phyloP scores from a whole-genome alignment of 208 protist species.

The Trypanosoma caninum region DNA sequence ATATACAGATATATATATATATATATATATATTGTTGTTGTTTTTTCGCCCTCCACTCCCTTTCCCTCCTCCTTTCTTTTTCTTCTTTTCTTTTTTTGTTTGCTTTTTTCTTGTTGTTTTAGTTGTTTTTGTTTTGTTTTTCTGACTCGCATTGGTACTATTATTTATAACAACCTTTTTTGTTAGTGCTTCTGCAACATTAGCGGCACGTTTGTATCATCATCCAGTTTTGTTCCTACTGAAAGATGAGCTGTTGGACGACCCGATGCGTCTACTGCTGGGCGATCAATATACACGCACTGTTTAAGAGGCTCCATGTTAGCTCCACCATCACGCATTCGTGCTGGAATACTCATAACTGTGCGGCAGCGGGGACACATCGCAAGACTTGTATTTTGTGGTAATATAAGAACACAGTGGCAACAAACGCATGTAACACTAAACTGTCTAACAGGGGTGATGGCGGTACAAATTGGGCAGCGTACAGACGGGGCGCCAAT shows the following conservation, averaged over 20 bases:
- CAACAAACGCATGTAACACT: slow-evolving; percentile 79
- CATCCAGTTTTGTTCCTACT: slow-evolving; percentile 74
- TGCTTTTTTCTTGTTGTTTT: not conserved
- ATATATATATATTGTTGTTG: slow-evolving; percentile 11
- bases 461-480: slow-evolving; percentile 78
- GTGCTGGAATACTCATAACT: slow-evolving; percentile 78
- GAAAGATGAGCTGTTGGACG: slow-evolving; percentile 45
- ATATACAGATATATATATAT: slow-evolving; percentile 10
- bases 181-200: not conserved
- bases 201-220: slow-evolving; percentile 27
- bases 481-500: slow-evolving; percentile 79
- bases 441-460: slow-evolving; percentile 82
- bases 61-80: not conserved
- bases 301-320: slow-evolving; percentile 62
- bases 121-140: not conserved
- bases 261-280: slow-evolving; percentile 43
- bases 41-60: not conserved
- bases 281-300: slow-evolving; percentile 81
- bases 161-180: no score
- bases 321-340: slow-evolving; percentile 65
- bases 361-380: slow-evolving; percentile 84
- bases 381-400: slow-evolving; percentile 80
- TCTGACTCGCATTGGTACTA: not conserved
- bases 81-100: not conserved
- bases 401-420: slow-evolving; percentile 75